These are phyloP conservation scores for Neurospora sp. DNA, from an alignment of 495 filamentous ascomycete species.

Conservation along the genomic window DNA sequence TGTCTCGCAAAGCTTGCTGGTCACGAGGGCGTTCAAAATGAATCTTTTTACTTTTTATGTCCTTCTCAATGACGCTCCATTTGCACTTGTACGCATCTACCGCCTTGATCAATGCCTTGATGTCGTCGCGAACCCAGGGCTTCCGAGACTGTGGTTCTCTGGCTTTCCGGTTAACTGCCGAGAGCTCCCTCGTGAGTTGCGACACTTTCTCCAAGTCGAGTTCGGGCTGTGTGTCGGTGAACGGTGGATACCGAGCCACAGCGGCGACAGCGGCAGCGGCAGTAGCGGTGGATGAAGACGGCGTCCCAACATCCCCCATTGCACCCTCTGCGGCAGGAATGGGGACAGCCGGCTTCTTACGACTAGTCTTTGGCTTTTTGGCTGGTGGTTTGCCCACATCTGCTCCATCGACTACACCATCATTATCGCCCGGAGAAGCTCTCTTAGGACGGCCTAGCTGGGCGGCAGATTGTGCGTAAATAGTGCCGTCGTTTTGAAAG, in stretches of 20 bases:
- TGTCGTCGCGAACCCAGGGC: constrained; percentile 36
- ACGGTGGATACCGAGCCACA: constrained; percentile 14
- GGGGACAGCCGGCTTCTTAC: constrained; percentile 9
- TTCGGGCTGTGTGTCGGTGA: constrained; percentile 11
- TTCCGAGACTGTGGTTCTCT: constrained; percentile 34
- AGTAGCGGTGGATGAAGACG: background rate
- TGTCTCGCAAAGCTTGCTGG: constrained; percentile 57
- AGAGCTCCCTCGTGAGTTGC: constrained; percentile 14
- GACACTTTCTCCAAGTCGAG: constrained; percentile 17
- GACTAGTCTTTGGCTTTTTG: constrained; percentile 12
- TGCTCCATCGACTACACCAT: background rate
- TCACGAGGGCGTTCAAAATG: constrained; percentile 35
- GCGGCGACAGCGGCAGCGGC: background rate
- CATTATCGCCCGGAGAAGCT: background rate
- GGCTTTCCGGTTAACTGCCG: constrained; percentile 14
- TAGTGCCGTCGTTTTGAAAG: constrained; percentile 9
- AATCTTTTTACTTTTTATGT: constrained; percentile 16
- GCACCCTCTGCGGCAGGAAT: background rate
- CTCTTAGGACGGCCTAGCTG: constrained; percentile 10
- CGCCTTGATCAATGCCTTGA: constrained; percentile 35
- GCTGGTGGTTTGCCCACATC: background rate
- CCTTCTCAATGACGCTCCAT: constrained; percentile 42
- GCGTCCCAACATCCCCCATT: background rate
- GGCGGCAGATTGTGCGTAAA: constrained; percentile 17
- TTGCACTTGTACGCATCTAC: constrained; percentile 40